Conservation (phyloP, 2,329 filamentous ascomycete genomes). For the Fusarium heterosporum region DNA sequence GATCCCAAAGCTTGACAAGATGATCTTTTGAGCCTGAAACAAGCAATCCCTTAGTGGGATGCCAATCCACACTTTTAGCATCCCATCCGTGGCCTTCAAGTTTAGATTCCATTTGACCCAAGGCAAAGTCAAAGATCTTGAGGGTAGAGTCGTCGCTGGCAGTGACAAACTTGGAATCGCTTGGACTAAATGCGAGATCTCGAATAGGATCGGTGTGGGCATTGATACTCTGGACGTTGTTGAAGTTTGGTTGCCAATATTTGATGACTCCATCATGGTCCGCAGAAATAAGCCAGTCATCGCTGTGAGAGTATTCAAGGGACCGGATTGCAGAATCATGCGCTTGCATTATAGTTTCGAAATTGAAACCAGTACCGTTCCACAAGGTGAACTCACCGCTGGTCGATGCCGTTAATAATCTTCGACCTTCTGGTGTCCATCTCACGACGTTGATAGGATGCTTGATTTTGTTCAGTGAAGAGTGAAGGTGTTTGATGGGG, state of each 20-base stretch:
- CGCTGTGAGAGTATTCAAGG: conserved; percentile 89
- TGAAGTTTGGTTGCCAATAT: conserved; percentile 99
- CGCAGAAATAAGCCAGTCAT: conserved; percentile 96
- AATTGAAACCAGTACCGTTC: conserved; percentile 99
- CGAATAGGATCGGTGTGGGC: conserved; percentile 91
- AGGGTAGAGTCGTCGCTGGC: conserved; percentile 93
- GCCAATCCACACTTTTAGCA: conserved; percentile 97
- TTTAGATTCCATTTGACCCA: conserved; percentile 83
- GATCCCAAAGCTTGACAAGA: conserved; percentile 97
- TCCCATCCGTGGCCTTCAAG: conserved; percentile 98
- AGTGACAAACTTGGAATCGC: conserved; percentile 94
- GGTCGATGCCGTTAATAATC: conserved; percentile 91
- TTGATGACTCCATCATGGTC: conserved; percentile 96
- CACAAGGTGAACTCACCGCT: conserved; percentile 98
- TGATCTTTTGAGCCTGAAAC: conserved; percentile 98
- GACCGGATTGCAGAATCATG: conserved; percentile 90
- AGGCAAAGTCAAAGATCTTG: conserved; percentile 96
- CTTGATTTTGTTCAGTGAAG: conserved; percentile 98
- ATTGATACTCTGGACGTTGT: conserved; percentile 95
- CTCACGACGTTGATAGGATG: conserved; percentile 96
- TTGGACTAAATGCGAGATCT: conserved; percentile 92
- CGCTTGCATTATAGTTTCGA: conserved; percentile 98
- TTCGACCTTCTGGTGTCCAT: conserved; percentile 96
- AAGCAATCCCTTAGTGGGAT: conserved; percentile 91
- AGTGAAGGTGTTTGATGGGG: conserved; percentile 94